A percentile compares a stretch with the other conserved stretches of the same genome.
Evolutionary conservation across 495 filamentous ascomycete species (phyloP).

Genomic region (Mytilinidion resinicola): DNA sequence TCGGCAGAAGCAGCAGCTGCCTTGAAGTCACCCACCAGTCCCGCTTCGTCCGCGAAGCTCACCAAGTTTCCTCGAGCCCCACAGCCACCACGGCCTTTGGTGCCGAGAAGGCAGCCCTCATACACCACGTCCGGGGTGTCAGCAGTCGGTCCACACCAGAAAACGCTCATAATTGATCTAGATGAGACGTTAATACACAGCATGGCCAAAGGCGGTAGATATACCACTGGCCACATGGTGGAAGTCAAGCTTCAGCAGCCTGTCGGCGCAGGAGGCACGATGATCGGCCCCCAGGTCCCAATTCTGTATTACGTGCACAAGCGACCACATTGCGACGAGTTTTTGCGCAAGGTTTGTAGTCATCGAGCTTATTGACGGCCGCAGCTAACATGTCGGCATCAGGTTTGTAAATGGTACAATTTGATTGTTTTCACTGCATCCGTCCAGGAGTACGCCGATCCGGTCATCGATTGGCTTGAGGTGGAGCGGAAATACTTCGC

Average conservation of each 20-base stretch:
- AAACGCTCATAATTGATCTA: conserved; percentile 90
- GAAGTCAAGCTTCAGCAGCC: conserved; percentile 80
- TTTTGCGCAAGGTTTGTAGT: conserved; percentile 68
- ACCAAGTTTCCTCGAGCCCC: conserved; percentile 87
- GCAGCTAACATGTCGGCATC: conserved; percentile 3
- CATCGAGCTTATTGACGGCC: not conserved
- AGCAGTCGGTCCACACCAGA: conserved; percentile 52
- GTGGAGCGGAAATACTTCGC: conserved; percentile 93
- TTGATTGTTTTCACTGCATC: conserved; percentile 95
- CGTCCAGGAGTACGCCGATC: conserved; percentile 97
- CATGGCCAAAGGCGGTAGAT: conserved; percentile 89
- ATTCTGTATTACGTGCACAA: conserved; percentile 99
- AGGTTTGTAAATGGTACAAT: conserved; percentile 96
- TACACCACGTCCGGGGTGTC: conserved; percentile 54
- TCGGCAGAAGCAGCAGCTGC: conserved; percentile 42
- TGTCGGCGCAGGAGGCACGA: conserved; percentile 54
- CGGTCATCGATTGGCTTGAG: conserved; percentile 98
- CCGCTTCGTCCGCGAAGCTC: conserved; percentile 56
- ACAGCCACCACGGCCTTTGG: conserved; percentile 79
- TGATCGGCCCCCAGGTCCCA: conserved; percentile 79
- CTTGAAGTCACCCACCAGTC: conserved; percentile 81
- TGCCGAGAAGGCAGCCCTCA: conserved; percentile 78
- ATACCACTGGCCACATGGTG: conserved; percentile 97
- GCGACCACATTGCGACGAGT: conserved; percentile 93
- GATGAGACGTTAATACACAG: conserved; percentile 98